These are phyloP conservation scores for Logfia minima DNA, from an alignment of 129 eudicot genomes.

Conservation along the genomic window DNA sequence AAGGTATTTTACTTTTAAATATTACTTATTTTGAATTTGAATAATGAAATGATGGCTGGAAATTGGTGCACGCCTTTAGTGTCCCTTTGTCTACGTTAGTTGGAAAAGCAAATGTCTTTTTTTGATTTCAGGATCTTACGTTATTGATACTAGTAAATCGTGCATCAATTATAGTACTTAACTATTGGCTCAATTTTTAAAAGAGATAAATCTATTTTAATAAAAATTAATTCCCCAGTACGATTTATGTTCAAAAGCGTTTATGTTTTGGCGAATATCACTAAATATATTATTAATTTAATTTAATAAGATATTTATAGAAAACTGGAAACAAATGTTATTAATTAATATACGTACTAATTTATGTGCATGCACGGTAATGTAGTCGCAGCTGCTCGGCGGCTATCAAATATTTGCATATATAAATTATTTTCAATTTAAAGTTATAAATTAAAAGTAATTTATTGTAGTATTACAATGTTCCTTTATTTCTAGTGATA, in stretches of 20 bases:
- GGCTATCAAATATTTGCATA: neutral
- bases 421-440: neutral
- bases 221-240: too few relatives aligned
- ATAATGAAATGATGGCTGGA: slow-evolving; percentile 13
- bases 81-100: slow-evolving; percentile 33
- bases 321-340: too few relatives aligned
- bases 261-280: too few relatives aligned
- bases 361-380: neutral
- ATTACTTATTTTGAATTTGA: too few relatives aligned
- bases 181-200: neutral
- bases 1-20: too few relatives aligned
- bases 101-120: slow-evolving; percentile 27
- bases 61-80: slow-evolving; percentile 26
- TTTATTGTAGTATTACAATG: neutral
- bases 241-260: too few relatives aligned
- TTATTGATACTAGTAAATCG: neutral
- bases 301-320: too few relatives aligned
- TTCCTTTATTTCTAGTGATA: neutral
- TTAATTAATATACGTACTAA: too few relatives aligned
- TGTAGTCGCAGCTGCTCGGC: neutral
- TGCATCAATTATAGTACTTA: neutral
- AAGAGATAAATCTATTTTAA: neutral
- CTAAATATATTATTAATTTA: too few relatives aligned
- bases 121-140: slow-evolving; percentile 21
- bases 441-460: neutral